A percentile compares a stretch with the other conserved stretches of the same genome.
phyloP scores from a whole-genome alignment of 176 grass and related monocot species.

The Poa annua region DNA sequence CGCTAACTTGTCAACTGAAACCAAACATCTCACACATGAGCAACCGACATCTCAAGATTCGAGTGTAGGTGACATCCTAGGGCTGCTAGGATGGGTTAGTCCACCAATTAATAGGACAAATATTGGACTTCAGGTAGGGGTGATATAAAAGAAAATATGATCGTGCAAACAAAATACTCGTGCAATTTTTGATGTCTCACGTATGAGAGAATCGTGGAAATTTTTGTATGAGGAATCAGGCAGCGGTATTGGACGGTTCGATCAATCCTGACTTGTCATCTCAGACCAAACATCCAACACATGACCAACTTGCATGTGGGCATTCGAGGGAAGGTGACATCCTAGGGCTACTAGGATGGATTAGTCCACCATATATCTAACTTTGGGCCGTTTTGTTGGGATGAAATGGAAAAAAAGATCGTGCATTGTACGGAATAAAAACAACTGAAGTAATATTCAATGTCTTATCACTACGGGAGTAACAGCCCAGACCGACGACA shows the following conservation, averaged over 20 bases:
- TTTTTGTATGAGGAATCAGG: neutral
- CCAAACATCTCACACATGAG: neutral
- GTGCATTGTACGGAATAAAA: too few species aligned
- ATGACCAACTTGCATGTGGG: neutral
- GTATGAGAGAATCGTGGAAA: neutral
- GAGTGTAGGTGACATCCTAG: neutral
- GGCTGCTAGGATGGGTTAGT: neutral
- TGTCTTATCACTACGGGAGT: too few species aligned
- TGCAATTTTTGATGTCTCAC: neutral
- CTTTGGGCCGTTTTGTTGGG: too few species aligned
- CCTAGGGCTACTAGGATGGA: neutral
- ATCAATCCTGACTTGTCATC: neutral
- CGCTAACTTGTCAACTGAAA: too few species aligned
- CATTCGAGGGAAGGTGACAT: neutral
- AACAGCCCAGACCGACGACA: too few species aligned
- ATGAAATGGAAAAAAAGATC: too few species aligned
- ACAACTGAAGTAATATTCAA: too few species aligned
- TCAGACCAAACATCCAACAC: neutral
- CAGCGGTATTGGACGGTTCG: neutral
- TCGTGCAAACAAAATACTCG: too few species aligned
- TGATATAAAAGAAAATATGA: too few species aligned
- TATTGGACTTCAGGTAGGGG: too few species aligned
- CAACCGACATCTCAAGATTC: neutral
- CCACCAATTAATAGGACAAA: neutral
- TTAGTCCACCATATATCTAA: too few species aligned